Base-by-base conservation (phyloP, 495 filamentous ascomycete genomes). In the Parathielavia appendiculata region DNA sequence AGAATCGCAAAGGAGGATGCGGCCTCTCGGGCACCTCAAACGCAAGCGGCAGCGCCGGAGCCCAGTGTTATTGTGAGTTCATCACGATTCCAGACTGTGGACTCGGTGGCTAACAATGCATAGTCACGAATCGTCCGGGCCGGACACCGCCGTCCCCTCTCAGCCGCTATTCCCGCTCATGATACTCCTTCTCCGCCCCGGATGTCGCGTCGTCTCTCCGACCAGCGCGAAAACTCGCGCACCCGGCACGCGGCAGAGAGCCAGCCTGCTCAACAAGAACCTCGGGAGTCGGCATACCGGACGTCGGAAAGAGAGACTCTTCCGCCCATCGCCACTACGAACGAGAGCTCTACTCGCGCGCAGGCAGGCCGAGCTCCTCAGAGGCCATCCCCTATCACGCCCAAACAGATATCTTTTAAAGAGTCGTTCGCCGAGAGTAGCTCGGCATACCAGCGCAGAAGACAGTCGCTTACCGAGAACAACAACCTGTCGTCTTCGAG, bases 1-100 rank as follows among this genome's bases (percentile, higher is more conserved):
- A 74, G 68, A 35, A 78, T 81, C 48, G 80, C 80, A 19, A 65
- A 72, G 35, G 79, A 83, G 58, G 76, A 79, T 41, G 56, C 72
- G 39, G 60, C 66, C 32, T 71, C 66, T n/a, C 75, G 71, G 45
- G 58, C 54, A 19, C 57, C 57, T 35, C 70, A 72, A 23, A 57
- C 65, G 6, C 60, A 67, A 30, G 63, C 60, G 32, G 60, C 46
- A 22, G 58, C 60, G 10, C 71, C 73, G 10, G 75, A 66, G 19
- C 66, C 69, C 53, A 72, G 67, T 51, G 63, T 67, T 32, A 63
- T 74, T 32, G 76, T 79, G 72, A 76, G 76, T 75, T 19, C 54
- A 38, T 22, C 8, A 26, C 16, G 12, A 20, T 14, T 30, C 23
- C 26, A 30, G 16, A 41, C 34, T 17, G 26, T 39, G 11, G 12